Base-by-base conservation (phyloP, 345 rosid species). In the Nasturtium officinale region DNA sequence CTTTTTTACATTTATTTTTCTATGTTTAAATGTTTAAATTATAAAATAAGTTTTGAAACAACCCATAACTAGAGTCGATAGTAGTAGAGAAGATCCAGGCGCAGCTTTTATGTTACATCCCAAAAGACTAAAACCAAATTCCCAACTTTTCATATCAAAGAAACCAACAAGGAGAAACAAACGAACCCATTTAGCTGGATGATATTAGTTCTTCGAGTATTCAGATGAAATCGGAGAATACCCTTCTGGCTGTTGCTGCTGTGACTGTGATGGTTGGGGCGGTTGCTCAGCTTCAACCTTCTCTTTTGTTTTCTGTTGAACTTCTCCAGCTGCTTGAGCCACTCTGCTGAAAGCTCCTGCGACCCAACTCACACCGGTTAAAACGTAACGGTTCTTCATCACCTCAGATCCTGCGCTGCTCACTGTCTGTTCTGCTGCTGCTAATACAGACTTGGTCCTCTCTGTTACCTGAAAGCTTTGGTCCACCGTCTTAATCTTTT, bases 381-480 rank as follows among this genome's bases (percentile, higher is more conserved):
- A 82, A 46, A 91, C 87, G 52, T 89, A 87, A 23, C 91, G 87
- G 55, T 94, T 94, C 80, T 87, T 85, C 97, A 94, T 89, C 74
- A 94, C 83, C 4, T 91, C 88, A 28, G 86, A 81, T 65, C 97
- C 92, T 26, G 98, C 98, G 12, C 15, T 84, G 74, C 92, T 85
- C 47, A 90, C 94, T 9, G 90, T 85, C 81, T 90, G 92, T 85
- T 91, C 98, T 0, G 98, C 97, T 66, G 85, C 81, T 20, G 98
- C 85, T 68, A 80, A 80, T 12, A 90, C 97, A 17, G 87, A 77
- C 80, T 87, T 93, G 29, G 98, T 90, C 82, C 87, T 89, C 86
- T 93, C 97, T 8, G 98, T 69, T 33, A 93, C 96, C 84, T 90
- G 98, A 72, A 83, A 93, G 77, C 86, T 93, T 73, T 90, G 90